Conservation (phyloP, 176 grass and related monocot genomes). For the Eragrostis nindensis region DNA sequence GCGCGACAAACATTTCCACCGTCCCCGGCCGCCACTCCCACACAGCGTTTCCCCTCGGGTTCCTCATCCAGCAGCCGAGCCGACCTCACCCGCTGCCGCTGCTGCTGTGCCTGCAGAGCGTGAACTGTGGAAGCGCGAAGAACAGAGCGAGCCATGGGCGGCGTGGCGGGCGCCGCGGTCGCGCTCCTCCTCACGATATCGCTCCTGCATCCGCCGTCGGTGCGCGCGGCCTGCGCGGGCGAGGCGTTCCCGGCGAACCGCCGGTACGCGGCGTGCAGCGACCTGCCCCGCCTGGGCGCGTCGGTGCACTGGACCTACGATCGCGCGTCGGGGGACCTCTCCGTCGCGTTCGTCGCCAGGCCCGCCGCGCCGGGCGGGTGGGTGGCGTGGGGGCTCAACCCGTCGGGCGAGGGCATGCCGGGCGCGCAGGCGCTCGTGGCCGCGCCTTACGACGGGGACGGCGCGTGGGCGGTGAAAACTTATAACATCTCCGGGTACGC, state of each 20-base stretch:
- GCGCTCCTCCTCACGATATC: conserved; percentile 22
- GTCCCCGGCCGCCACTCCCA: too few species aligned
- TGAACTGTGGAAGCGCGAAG: neutral
- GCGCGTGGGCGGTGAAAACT: conserved; percentile 46
- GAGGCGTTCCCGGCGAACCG: conserved; percentile 51
- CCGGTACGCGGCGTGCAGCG: conserved; percentile 57
- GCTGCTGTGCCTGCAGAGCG: neutral
- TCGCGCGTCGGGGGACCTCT: conserved; percentile 35
- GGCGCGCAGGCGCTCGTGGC: conserved; percentile 69
- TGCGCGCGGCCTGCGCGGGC: conserved; percentile 27
- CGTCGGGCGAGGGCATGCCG: conserved; percentile 43
- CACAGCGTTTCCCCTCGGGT: too few species aligned
- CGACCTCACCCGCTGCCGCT: neutral
- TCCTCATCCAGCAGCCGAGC: neutral
- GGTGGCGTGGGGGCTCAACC: conserved; percentile 83
- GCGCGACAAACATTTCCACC: too few species aligned
- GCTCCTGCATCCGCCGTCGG: neutral
- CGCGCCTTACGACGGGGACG: neutral
- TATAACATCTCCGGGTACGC: conserved; percentile 62
- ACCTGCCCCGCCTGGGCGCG: conserved; percentile 55
- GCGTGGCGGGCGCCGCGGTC: neutral
- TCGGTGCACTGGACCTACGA: conserved; percentile 77
- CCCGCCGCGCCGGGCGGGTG: conserved; percentile 57
- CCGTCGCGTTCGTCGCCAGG: conserved; percentile 60
- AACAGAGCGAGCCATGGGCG: conserved; percentile 9